Evolutionary conservation across 768 basidiomycete species (phyloP).

Genomic region (Pleurotus giganteus): DNA sequence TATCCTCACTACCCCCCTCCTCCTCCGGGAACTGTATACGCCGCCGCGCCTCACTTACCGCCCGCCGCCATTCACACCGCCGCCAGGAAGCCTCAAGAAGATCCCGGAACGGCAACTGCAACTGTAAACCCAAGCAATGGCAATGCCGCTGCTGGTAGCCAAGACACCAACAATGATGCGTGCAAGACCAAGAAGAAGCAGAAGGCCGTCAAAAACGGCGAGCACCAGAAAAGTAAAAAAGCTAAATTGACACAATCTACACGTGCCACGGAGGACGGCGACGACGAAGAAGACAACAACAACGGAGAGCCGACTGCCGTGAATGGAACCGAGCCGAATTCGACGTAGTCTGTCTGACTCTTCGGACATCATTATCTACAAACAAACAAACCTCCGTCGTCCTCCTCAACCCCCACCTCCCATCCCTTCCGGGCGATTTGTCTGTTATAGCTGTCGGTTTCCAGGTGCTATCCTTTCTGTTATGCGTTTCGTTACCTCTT

Average conservation of each 20-base stretch:
- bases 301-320: neutral
- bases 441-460: neutral
- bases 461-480: neutral
- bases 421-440: no score
- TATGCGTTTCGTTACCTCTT: no score
- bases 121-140: neutral
- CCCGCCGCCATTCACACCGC: neutral
- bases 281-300: neutral
- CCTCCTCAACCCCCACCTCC: no score
- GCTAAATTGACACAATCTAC: neutral
- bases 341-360: no score
- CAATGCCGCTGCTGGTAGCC: neutral
- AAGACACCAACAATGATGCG: neutral
- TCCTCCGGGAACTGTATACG: neutral
- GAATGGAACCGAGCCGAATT: neutral
- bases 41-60: neutral
- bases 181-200: conserved; percentile 2
- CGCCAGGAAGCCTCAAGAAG: neutral
- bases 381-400: neutral
- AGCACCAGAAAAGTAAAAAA: neutral
- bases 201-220: neutral
- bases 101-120: neutral
- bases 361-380: neutral
- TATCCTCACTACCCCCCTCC: neutral
- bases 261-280: neutral